Evolutionary conservation across 345 rosid genomes (phyloP), one percentile per base, ranked within the genome.

Genomic region (Noccaea caerulescens): DNA sequence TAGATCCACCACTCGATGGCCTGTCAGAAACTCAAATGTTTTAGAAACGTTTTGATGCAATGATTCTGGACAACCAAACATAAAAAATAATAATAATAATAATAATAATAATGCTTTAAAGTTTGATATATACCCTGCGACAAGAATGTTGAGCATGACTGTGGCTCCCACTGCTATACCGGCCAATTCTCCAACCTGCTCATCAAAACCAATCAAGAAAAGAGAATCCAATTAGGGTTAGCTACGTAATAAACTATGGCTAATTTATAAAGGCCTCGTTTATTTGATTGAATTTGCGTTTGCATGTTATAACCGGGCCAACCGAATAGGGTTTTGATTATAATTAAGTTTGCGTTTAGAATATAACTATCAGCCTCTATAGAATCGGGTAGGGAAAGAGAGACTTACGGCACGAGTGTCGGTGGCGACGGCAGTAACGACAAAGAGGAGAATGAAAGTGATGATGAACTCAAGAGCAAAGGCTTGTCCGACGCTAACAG

Each of bases 161-260:
- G 99, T 83, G 25, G 99, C 99, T 72, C 99, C 99, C 69, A 94
- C 99, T 5, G 97, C 99, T 54, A 94, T 91, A 8, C 99, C 99
- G 0, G 99, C 99, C 70, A 94, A 51, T 80, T 94, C 99, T 73
- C 99, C 99, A 18, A 93, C 99, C 99, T 93, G 76, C 33, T 8
- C 71, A 51, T 32, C 52, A 69, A 8, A 55, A 12, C 27, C 41
- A 60, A 52, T 43, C 41, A 56, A 37, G 57, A 55, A 56, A 65
- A 30, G 16, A 66, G 5, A 50, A 7, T 7, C 16, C 4, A 43
- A 44, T 61, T 41, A 61, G 2, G 36, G 55, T 3, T 64, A 39
- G 56, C 32, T 58, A 58, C 45, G 12, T 8, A 37, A 5, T 6
- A n/a, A 0, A n/a, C 1, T 39, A 38, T 33, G 9, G 44, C 23